These are phyloP conservation scores for Zelopaecilomyces penicillatus DNA, from an alignment of 2,329 filamentous ascomycete species.

Conservation along the genomic window DNA sequence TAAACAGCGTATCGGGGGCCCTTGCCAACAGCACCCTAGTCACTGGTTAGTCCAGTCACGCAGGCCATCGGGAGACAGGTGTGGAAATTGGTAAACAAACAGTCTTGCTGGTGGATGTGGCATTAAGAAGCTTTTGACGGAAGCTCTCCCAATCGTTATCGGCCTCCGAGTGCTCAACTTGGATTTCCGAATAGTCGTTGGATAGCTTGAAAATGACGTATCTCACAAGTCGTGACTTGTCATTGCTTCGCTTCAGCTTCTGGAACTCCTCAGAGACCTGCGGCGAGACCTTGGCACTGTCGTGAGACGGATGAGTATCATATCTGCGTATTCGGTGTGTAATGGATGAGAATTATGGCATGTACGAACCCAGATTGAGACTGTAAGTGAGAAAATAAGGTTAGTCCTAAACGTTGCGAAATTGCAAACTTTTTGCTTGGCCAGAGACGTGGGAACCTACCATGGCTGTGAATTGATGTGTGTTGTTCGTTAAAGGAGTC, in stretches of 20 bases:
- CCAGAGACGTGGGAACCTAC: conserved; percentile 23
- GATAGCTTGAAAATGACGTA: conserved; percentile 85
- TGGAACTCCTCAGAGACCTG: conserved; percentile 53
- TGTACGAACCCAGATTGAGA: conserved; percentile 58
- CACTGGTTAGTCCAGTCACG: not conserved
- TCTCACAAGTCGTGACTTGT: conserved; percentile 41
- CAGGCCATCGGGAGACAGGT: not conserved
- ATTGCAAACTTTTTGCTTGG: too few relatives aligned
- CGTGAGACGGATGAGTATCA: too few relatives aligned
- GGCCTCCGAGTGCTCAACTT: conserved; percentile 64
- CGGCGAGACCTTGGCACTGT: conserved; percentile 6
- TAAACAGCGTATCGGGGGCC: conserved; percentile 79
- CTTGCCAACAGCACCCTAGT: conserved; percentile 49
- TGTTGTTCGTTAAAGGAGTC: too few relatives aligned
- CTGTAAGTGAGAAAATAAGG: conserved; percentile 24
- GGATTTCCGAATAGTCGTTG: conserved; percentile 74
- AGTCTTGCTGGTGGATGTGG: conserved; percentile 62
- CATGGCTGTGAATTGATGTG: conserved; percentile 28
- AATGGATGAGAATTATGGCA: not conserved
- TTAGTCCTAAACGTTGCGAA: too few relatives aligned
- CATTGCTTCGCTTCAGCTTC: conserved; percentile 9
- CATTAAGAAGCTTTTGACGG: conserved; percentile 66
- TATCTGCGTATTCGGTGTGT: not conserved
- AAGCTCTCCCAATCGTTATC: conserved; percentile 63
- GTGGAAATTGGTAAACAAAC: conserved; percentile 33